A percentile compares a stretch with the other conserved stretches of the same genome.
Conservation (phyloP, 75 land plant genomes). For the Pinus taeda region DNA sequence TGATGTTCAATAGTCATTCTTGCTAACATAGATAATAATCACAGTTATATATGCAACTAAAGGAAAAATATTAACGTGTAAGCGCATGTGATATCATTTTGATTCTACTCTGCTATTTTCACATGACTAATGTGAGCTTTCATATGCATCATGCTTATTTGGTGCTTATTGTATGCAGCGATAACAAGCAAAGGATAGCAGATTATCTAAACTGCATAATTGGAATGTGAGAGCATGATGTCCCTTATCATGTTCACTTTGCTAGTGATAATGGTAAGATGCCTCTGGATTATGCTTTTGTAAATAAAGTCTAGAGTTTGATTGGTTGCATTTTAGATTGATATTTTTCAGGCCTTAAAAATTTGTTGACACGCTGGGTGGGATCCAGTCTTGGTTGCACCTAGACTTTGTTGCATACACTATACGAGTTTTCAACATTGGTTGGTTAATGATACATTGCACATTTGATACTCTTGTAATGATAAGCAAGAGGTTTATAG, state of each 20-base stretch:
- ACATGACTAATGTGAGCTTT: too few relatives aligned
- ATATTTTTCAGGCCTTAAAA: neutral
- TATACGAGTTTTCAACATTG: neutral
- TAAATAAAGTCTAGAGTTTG: neutral
- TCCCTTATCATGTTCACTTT: slow-evolving; percentile 98
- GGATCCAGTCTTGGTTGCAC: neutral
- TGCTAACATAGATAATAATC: neutral
- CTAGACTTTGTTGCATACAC: neutral
- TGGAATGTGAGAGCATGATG: slow-evolving; percentile 96
- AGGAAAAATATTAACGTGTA: neutral
- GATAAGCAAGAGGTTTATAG: neutral
- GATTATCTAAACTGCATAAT: slow-evolving; percentile 75
- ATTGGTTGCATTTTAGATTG: neutral
- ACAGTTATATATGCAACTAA: neutral
- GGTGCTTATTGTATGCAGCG: slow-evolving; percentile 12
- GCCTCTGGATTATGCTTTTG: neutral
- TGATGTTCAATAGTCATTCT: neutral
- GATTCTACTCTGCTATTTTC: too few relatives aligned
- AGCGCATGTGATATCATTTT: neutral
- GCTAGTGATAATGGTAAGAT: slow-evolving; percentile 86
- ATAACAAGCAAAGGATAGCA: slow-evolving; percentile 57
- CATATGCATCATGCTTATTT: too few relatives aligned
- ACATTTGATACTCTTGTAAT: neutral
- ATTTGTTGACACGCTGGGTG: neutral
- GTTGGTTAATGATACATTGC: neutral